These are phyloP conservation scores for Penicillium sp. DNA, from an alignment of 2,329 filamentous ascomycete species.

Conservation along the genomic window DNA sequence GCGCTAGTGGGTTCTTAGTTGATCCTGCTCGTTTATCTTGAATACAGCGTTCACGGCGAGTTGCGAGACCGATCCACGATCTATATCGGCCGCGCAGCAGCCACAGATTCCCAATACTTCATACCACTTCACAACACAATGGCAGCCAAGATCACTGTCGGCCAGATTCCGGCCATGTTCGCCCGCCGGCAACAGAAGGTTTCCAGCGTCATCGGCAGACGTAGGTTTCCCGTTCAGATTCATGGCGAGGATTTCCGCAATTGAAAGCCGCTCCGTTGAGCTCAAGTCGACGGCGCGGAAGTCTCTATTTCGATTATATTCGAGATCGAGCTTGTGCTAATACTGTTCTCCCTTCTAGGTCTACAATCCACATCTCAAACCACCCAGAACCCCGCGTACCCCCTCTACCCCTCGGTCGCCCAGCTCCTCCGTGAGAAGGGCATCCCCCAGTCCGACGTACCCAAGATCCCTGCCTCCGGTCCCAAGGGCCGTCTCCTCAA, in stretches of 20 bases:
- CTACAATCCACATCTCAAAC: constrained; percentile 35
- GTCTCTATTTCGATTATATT: neutral
- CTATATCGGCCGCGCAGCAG: constrained; percentile 16
- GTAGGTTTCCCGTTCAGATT: constrained; percentile 30
- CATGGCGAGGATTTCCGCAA: neutral
- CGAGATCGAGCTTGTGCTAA: constrained; percentile 7
- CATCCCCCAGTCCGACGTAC: constrained; percentile 68
- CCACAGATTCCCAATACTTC: constrained; percentile 5
- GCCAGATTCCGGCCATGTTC: constrained; percentile 35
- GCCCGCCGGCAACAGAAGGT: constrained; percentile 35
- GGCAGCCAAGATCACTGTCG: constrained; percentile 34
- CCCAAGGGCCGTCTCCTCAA: constrained; percentile 87
- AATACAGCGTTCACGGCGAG: constrained; percentile 21
- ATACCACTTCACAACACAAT: constrained; percentile 22
- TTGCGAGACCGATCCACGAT: constrained; percentile 19
- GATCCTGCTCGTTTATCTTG: constrained; percentile 23
- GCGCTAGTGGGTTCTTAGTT: constrained; percentile 29
- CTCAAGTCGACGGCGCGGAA: neutral
- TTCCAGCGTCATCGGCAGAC: constrained; percentile 29
- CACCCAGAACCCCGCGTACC: constrained; percentile 46
- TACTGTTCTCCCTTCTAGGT: constrained; percentile 21
- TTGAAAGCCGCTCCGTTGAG: constrained; percentile 1
- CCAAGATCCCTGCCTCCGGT: constrained; percentile 81
- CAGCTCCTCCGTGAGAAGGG: constrained; percentile 76
- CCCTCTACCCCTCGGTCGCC: constrained; percentile 69